These are phyloP conservation scores for Parachaetomium inaequale DNA, from an alignment of 495 filamentous ascomycete species.

Conservation along the genomic window DNA sequence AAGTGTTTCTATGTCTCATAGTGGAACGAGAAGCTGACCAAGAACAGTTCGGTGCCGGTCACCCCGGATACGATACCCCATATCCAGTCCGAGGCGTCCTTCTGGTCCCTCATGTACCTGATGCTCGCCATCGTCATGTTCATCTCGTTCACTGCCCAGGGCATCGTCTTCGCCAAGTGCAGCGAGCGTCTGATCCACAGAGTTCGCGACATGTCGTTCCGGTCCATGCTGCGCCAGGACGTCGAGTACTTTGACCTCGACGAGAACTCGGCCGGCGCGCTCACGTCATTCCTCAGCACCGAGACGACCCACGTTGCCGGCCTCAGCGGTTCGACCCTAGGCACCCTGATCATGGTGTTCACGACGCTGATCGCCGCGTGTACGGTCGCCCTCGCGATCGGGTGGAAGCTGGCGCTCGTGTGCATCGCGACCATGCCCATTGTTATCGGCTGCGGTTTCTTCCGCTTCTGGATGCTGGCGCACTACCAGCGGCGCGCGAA, in stretches of 20 bases:
- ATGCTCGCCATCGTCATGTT: constrained; percentile 83
- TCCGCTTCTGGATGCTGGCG: constrained; percentile 68
- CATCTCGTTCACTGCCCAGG: constrained; percentile 63
- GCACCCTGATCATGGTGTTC: constrained; percentile 70
- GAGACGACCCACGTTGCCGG: constrained; percentile 81
- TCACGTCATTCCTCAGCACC: constrained; percentile 83
- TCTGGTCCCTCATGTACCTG: constrained; percentile 93
- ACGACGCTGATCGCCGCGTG: constrained; percentile 71
- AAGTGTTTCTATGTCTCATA: constrained; percentile 15
- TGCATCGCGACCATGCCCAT: constrained; percentile 77
- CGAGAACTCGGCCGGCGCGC: constrained; percentile 74
- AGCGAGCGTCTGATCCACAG: constrained; percentile 77
- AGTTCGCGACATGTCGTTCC: constrained; percentile 74
- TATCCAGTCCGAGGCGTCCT: constrained; percentile 67
- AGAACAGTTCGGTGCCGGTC: constrained; percentile 35
- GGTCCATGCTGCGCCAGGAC: constrained; percentile 84
- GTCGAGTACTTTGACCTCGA: constrained; percentile 84
- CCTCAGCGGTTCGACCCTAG: constrained; percentile 75
- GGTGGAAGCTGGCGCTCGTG: constrained; percentile 89
- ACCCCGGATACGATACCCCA: constrained; percentile 32
- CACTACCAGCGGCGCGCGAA: constrained; percentile 72
- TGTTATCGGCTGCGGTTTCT: constrained; percentile 78
- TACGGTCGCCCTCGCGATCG: constrained; percentile 62
- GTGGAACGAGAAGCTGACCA: constrained; percentile 18
- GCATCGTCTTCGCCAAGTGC: constrained; percentile 71